A percentile compares a stretch with the other conserved stretches of the same genome.
Conservation (phyloP, 176 grass and related monocot species). For the Lolium multiflorum region DNA sequence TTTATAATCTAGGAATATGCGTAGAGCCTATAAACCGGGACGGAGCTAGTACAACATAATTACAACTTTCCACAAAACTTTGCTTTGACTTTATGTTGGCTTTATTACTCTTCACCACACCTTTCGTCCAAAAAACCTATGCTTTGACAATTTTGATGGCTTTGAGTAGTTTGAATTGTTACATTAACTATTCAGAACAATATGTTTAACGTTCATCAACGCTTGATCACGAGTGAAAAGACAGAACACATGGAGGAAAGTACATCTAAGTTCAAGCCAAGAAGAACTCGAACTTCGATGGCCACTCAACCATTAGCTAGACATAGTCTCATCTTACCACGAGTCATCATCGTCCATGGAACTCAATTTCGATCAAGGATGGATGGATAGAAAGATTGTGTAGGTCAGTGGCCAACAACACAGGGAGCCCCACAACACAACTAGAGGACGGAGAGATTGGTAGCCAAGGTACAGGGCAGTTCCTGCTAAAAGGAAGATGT, state of each 20-base stretch:
- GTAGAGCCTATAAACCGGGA: too few relatives aligned
- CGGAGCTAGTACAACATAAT: too few relatives aligned
- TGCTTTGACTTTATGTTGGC: too few relatives aligned
- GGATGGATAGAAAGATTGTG: constrained; percentile 5
- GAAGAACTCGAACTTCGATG: background rate
- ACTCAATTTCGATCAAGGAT: background rate
- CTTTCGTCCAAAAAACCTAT: too few relatives aligned
- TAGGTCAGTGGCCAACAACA: constrained; percentile 15
- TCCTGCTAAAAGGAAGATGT: background rate
- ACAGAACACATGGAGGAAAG: background rate
- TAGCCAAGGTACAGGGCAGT: background rate
- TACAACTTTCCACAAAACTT: too few relatives aligned
- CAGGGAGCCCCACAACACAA: background rate
- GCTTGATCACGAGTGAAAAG: background rate
- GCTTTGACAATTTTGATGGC: too few relatives aligned
- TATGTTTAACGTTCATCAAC: background rate
- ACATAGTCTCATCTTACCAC: background rate
- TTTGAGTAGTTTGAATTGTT: background rate
- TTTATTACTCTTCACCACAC: too few relatives aligned
- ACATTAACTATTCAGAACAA: background rate
- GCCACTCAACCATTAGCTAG: background rate
- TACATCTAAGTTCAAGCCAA: background rate
- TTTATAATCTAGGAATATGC: too few relatives aligned
- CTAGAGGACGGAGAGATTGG: background rate
- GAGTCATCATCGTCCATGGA: background rate